Percentiles rank a stretch among this genome's conserved stretches.
phyloP scores from a whole-genome alignment of 2,329 filamentous ascomycete genomes.

The Sphaerostilbella broomeana region DNA sequence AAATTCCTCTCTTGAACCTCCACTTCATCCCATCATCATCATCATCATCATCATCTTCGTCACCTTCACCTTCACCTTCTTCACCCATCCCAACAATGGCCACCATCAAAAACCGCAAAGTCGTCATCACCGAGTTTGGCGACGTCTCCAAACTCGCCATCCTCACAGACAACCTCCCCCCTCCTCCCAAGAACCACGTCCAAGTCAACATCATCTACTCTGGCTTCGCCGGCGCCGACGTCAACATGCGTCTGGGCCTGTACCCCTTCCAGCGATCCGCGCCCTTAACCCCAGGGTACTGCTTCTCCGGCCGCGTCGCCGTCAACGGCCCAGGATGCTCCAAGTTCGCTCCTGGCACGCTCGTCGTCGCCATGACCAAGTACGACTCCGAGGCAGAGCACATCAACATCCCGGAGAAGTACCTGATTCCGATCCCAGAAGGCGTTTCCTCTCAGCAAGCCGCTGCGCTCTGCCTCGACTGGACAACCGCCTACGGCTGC shows the following conservation, averaged over 20 bases:
- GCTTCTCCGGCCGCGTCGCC: slow-evolving; percentile 37
- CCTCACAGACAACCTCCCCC: slow-evolving; percentile 28
- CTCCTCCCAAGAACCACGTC: slow-evolving; percentile 37
- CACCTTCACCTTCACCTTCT: neutral
- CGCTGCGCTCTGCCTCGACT: slow-evolving; percentile 37
- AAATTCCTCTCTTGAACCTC: too few species aligned
- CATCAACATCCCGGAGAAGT: slow-evolving; percentile 40
- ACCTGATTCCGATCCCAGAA: slow-evolving; percentile 36
- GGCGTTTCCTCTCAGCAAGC: slow-evolving; percentile 36
- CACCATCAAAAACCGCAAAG: slow-evolving; percentile 31
- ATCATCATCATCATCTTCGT: neutral
- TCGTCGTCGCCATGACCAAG: slow-evolving; percentile 31
- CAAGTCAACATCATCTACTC: slow-evolving; percentile 42
- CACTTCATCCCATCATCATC: slow-evolving; percentile 2
- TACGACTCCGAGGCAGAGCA: slow-evolving; percentile 40
- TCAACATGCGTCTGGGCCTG: slow-evolving; percentile 42
- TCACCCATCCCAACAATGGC: slow-evolving; percentile 4
- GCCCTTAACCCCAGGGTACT: slow-evolving; percentile 44
- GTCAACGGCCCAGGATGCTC: slow-evolving; percentile 30
- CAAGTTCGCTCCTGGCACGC: slow-evolving; percentile 26
- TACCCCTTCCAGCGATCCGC: slow-evolving; percentile 40
- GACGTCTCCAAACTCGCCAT: slow-evolving; percentile 31
- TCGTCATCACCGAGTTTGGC: slow-evolving; percentile 37
- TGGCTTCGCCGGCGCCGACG: slow-evolving; percentile 41
- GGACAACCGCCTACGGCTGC: slow-evolving; percentile 37